Base-by-base conservation (phyloP, 495 filamentous ascomycete species). In the Neurospora sp. region DNA sequence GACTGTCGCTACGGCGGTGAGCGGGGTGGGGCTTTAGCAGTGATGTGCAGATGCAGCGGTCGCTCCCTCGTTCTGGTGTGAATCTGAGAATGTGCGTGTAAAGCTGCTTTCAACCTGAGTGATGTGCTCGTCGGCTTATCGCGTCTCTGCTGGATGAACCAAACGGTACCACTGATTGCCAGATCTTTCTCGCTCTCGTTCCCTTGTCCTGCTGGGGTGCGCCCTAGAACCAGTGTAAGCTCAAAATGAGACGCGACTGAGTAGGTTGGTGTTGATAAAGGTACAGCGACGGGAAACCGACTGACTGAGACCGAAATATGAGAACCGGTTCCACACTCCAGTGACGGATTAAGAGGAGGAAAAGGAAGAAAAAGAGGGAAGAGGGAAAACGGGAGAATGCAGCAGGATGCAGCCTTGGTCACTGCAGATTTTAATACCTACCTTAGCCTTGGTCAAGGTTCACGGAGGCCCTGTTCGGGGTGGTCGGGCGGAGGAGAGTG, bases 381-480 rank as follows among this genome's bases (percentile, higher is more conserved):
- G 53, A 65, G 53, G 53, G 53, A 35, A 65, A 35, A 65, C 53
- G 38, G 69, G 71, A 53, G 71, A 12, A 39, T 70, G 37, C 70
- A 69, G 68, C 40, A 35, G 73, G 75, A 73, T 73, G 73, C 73
- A 76, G 73, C 74, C 71, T 76, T 75, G 72, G 74, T 69, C 61
- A 40, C 44, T 69, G 71, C 53, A 68, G 44, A 75, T 74, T 74
- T 71, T 68, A 72, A 73, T 73, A 65, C 53, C 53, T 31, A 65
- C 53, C 14, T 27, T 65, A 18, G 53, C 27, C 53, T 65, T 65
- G 53, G 53, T 65, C 27, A 65, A 35, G 53, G 53, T 65, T 14
- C 53, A 65, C 53, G 53, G 53, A 65, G 53, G 53, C 27, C 53
- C 53, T 65, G 53, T 16, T 61, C 22, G 22, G 69, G 39, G 71